Conservation (phyloP, 2,329 filamentous ascomycete species). For the Diplodia seriata region DNA sequence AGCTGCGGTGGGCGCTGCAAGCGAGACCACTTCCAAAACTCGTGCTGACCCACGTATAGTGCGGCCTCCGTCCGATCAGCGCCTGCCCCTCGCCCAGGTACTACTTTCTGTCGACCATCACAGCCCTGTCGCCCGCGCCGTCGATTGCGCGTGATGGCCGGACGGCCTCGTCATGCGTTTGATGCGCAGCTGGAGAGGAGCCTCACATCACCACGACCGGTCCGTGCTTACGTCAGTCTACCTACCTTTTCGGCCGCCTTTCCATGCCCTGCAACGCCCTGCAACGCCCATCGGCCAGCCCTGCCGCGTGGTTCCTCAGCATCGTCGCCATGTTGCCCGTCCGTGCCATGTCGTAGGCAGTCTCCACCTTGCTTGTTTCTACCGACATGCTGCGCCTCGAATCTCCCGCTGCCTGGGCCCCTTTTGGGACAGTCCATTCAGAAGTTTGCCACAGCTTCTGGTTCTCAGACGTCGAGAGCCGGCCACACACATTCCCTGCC, state of each 20-base stretch:
- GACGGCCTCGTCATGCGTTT: neutral
- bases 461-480: no score
- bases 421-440: neutral
- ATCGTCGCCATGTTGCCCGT: neutral
- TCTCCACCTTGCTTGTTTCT: neutral
- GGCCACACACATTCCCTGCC: neutral
- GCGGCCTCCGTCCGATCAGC: conserved; percentile 9
- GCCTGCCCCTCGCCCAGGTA: neutral
- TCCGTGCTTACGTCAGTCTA: conserved; percentile 25
- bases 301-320: conserved; percentile 6
- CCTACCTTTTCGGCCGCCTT: conserved; percentile 13
- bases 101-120: neutral
- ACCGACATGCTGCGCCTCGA: neutral
- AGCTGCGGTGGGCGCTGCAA: neutral
- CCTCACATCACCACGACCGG: conserved; percentile 24
- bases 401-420: neutral
- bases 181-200: neutral
- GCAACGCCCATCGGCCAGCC: neutral
- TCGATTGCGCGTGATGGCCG: neutral
- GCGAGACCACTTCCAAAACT: conserved; percentile 28
- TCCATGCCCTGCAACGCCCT: conserved; percentile 26
- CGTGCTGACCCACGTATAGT: conserved; percentile 30
- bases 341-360: conserved; percentile 1
- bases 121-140: neutral
- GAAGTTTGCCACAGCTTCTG: neutral